Base-by-base conservation (phyloP, 441 rosid species). In the Gossypium lobatum region DNA sequence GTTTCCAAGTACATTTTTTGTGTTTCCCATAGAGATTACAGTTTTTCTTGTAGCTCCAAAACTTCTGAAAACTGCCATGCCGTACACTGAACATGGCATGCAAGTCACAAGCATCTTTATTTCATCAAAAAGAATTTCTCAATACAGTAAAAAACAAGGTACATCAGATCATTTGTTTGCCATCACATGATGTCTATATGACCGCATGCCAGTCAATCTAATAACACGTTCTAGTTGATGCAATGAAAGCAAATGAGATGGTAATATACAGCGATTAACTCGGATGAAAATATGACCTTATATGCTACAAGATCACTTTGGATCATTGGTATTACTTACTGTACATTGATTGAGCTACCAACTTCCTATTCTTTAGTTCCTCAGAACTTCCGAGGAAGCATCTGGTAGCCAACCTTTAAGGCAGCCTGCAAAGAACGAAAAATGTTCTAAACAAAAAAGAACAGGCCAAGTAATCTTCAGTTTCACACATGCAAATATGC, bases 281-380 rank as follows among this genome's bases (percentile, higher is more conserved):
- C 28, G 28, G 72, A 31, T 5, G 61, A 45, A 54, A 60, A 45
- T 37, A 58, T 25, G 4, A 72, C 81, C 65, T 80, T 79, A 76
- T 78, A 63, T 23, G 64, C 61, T 64, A 46, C 71, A 62, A 55
- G 53, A 80, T 72, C 59, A 46, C 68, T 70, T 16, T 65, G 70
- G 66, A 58, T 45, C 52, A 45, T 61, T 14, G 28, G 63, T 64
- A 71, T 64, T 64, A 58, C 86, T 83, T 60, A 60, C 86, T 83
- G 85, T 86, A 86, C 87, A 84, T 63, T 13, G 64, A 78, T 71
- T 68, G 60, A 39, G 20, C 75, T 16, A 71, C 70, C 75, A 61
- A 69, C 72, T 48, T 25, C 23, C 14, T 37, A 4, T 53, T 70
- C 70, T 71, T 77, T 28, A 23, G 62, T 23, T 54, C 74, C 53